Base-by-base conservation (phyloP, 305 asterid genomes). In the Ajuga reptans region DNA sequence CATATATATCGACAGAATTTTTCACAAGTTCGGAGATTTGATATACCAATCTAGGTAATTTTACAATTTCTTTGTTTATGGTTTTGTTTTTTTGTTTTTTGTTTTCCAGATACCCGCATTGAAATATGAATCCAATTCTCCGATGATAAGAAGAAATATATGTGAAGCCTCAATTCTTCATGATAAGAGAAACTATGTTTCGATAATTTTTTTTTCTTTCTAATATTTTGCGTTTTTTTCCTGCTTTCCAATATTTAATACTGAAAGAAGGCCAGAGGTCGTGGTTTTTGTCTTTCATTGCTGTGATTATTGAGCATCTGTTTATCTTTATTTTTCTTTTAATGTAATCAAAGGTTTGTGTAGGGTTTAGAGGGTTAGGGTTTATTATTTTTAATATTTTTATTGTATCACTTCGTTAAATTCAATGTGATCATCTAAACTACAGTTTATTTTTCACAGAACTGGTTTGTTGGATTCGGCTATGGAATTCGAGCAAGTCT, bases 401-500 rank as follows among this genome's bases (percentile, higher is more conserved):
- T 57, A 7, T 18, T 10, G 41, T 18, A 17, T 54, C 43, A 27
- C 33, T 69, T 71, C 6, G 53, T 12, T 50, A 64, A 61, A 24
- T 60, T 72, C 43, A 34, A 45, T 9, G 10, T 70, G 59, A 58
- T 64, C 18, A 1, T 79, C 42, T 34, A 24, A 60, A 52, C 52
- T 57, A 14, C 39, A 10, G 14, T 57, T 63, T 69, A 8, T 4
- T 56, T 1, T 73, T 1, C 43, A 67, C 79, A 75, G 79, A 69
- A 41, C 72, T 83, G 64, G 80, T 41, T 70, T 61, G 18, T 10
- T 18, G 80, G 64, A 52, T 65, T 67, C 14, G 53, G 54, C 57
- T 54, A 93, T 93, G 97, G 91, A 86, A 11, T 78, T 83, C 83
- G 67, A 71, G 9, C 18, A 43, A 66, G 91, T 87, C 7, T 80